Evolutionary conservation across 78 protist species (phyloP).

Genomic region (Polysphondylium violaceum): DNA sequence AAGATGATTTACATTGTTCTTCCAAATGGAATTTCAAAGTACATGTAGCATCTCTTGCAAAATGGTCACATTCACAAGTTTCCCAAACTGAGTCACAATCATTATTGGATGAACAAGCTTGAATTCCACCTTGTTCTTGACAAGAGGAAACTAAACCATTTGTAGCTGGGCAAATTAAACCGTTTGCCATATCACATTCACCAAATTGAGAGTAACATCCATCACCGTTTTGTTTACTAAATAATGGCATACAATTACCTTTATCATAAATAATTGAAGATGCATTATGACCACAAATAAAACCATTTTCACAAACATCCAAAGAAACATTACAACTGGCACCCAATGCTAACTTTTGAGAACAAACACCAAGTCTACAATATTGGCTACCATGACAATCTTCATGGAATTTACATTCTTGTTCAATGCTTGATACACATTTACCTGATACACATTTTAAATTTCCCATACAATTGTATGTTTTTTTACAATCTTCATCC

Average conservation of each 20-base stretch:
- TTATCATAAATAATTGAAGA: neutral
- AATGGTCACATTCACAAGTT: constrained; percentile 5
- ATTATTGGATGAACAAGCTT: neutral
- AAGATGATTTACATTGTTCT: constrained; percentile 1
- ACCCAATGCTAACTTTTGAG: neutral
- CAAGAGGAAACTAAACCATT: constrained; percentile 8
- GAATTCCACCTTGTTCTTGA: neutral
- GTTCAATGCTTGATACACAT: neutral
- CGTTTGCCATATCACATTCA: constrained; percentile 37
- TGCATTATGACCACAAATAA: constrained; percentile 10
- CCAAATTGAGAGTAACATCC: constrained; percentile 37
- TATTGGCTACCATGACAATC: constrained; percentile 5
- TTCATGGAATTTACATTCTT: neutral
- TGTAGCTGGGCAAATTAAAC: constrained; percentile 17
- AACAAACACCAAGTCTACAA: constrained; percentile 10
- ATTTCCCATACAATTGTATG: constrained; percentile 16
- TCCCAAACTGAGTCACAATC: constrained; percentile 45
- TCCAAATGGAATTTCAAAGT: neutral
- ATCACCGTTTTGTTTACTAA: constrained; percentile 6
- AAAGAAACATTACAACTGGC: neutral
- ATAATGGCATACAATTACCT: constrained; percentile 30
- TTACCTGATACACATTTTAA: neutral
- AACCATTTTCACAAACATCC: constrained; percentile 1
- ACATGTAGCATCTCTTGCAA: neutral
- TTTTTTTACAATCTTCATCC: neutral